Evolutionary conservation across 75 land plant genomes (phyloP), one percentile per base, ranked within the genome.

Genomic region (Azolla pinnata): DNA sequence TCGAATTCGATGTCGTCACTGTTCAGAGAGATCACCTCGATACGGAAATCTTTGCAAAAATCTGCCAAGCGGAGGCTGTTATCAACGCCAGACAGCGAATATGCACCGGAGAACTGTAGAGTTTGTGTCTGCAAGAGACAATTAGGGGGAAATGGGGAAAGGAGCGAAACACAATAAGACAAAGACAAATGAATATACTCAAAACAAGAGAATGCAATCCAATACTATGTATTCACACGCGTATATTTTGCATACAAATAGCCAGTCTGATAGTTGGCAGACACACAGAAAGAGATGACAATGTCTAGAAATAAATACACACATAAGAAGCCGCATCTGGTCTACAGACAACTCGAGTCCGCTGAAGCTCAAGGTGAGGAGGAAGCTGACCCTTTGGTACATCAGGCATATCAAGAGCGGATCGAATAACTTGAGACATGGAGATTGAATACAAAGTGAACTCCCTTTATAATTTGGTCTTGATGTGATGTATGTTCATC

Each of bases 1-100:
- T 95, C 99, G 61, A 95, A 95, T 57, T 95, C 97, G 23, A 95
- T 89, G 18, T 79, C 88, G 16, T 95, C 97, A 31, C 83, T 75
- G 0, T 75, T 67, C 19, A 83, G 51, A 14, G 72, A 70, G 51
- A 59, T 75, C 2, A 92, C 75, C 64, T 83, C 89, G 54, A 92
- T 63, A 27, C 62, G 61, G 35, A 89, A 86, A 50, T 85, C 66
- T 29, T 77, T 72, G 57, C 76, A 62, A 46, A 85, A 93, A 16
- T 70, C 59, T 0, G 65, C 72, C 46, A 89, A 32, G 1, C 67
- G 68, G 33, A 87, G 54, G 52, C 87, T 77, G 56, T 93, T 88
- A 55, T 88, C 98, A 29, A 80, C 71, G 17, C 87, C 87, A 64
- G 66, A 65, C 23, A 83, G 71, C 10, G 83, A 81, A 75, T 85